Base-by-base conservation (phyloP, 108 stramenopile genomes). In the Fragilariopsis cylindrus region DNA sequence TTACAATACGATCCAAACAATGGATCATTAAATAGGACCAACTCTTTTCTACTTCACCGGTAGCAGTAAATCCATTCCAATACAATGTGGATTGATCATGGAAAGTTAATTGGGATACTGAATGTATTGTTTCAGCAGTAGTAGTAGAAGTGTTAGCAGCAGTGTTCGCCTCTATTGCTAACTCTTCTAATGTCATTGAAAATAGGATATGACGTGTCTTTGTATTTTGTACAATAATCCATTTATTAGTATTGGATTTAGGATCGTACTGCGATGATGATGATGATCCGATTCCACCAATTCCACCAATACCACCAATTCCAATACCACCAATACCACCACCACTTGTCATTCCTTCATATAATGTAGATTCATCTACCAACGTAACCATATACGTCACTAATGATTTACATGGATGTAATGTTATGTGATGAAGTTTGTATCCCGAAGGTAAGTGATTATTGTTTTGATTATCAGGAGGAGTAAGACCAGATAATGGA, bases 71-170 rank as follows among this genome's bases (percentile, higher is more conserved):
- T n/a, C 85, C 85, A 43, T 63, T 76, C 74, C 76, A 80, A 67
- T 78, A 79, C 30, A 84, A 63, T 21, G 83, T 75, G 0, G 80
- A 73, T 19, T 77, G 76, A 74, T 87, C 86, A 15, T 73, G 65
- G 58, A 87, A 87, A 7, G 76, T 69, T 18, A 87, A 12, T 40
- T 45, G 62, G n/a, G 4, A 8, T 3, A 63, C 62, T n/a, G 43
- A 63, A 30, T 30, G 2, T 30, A 30, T 30, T 30, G 0, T 30
- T 30, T 2, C 30, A 30, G 1, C 30, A 21, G 21, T 21, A 1
- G 0, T 21, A 21, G 21, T 21, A 21, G 21, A 0, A 21, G 21
- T 1, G 9, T 52, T 52, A 12, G 50, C 0, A 13, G 9, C 13
- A 52, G 9, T 13, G 30, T 52, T 52, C 1, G 62, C 62, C 4